Evolutionary conservation across 805 yeast genomes (phyloP), one percentile per base, ranked within the genome.

Genomic region (Metahyphopichia silvanorum): DNA sequence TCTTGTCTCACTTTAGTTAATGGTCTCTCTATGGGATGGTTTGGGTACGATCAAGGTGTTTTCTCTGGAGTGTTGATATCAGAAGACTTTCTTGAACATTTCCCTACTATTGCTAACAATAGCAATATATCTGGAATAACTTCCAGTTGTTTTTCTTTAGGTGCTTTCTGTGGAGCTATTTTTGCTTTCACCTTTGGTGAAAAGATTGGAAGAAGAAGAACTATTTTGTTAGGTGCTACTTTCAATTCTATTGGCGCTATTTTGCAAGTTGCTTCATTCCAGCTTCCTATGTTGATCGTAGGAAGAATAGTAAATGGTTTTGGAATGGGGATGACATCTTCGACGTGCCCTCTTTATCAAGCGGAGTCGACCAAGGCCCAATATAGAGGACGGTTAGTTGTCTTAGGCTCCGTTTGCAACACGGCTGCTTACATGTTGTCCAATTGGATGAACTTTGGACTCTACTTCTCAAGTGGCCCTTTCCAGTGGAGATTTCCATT

Each of bases 281-380:
- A 73, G 15, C 54, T 78, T 34, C 85, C 80, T 20, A 86, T 79
- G 52, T 76, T 82, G 35, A 74, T 81, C 32, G 58, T 78, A 39
- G 87, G 85, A 15, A 71, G 91, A 62, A 77, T 78, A 28, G 48
- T 76, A 24, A 74, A 82, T 12, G 85, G 89, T 48, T 44, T 79
- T 30, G 89, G 87, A 46, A 79, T 77, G 42, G 89, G 89, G 38
- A 53, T 80, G 49, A 76, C 74, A 51, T 79, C 86, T 15, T 77
- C 85, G 15, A 77, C 85, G 23, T 76, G 79, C 34, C 89, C 89
- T 11, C 77, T 79, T 40, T 82, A 82, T 75, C 87, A 80, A 53
- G 69, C 86, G 2, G 91, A 82, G 55, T 69, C 76, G 61, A 72
- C 86, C 23, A 71, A 71, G 33, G 74, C 84, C 6, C 74, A 69